Evolutionary conservation across 164 flowering plant species (phyloP).

Genomic region (Dillenia turbinata): DNA sequence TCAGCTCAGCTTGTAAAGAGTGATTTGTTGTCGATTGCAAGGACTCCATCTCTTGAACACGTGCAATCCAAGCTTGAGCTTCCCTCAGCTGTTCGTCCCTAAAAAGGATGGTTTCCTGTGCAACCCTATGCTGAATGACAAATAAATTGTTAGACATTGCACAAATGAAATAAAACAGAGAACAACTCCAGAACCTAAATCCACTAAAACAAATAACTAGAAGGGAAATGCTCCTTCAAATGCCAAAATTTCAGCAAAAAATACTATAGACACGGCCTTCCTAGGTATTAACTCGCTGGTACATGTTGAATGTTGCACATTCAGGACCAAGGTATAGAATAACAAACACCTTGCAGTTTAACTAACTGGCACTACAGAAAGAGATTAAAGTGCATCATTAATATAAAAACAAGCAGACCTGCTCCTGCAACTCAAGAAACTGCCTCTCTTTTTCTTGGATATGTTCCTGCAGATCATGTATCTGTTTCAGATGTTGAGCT

Average conservation of each 20-base stretch:
- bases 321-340: too few species aligned
- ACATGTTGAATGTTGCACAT: too few species aligned
- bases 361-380: not conserved
- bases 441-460: constrained; percentile 85
- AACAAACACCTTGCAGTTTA: too few species aligned
- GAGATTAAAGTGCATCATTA: not conserved
- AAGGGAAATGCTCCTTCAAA: too few species aligned
- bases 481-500: constrained; percentile 67
- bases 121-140: constrained; percentile 72
- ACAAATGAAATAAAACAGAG: not conserved
- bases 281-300: too few species aligned
- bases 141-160: constrained; percentile 4
- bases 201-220: too few species aligned
- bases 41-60: constrained; percentile 82
- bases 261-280: too few species aligned
- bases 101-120: constrained; percentile 67
- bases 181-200: too few species aligned
- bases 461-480: constrained; percentile 87
- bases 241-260: too few species aligned
- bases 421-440: constrained; percentile 82
- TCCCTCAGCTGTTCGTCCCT: constrained; percentile 90
- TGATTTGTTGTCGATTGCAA: constrained; percentile 64
- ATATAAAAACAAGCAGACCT: constrained; percentile 40
- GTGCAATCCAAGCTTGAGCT: constrained; percentile 82
- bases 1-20: constrained; percentile 72